Evolutionary conservation across 768 basidiomycete genomes (phyloP).

Genomic region (Naganishia kalamii): DNA sequence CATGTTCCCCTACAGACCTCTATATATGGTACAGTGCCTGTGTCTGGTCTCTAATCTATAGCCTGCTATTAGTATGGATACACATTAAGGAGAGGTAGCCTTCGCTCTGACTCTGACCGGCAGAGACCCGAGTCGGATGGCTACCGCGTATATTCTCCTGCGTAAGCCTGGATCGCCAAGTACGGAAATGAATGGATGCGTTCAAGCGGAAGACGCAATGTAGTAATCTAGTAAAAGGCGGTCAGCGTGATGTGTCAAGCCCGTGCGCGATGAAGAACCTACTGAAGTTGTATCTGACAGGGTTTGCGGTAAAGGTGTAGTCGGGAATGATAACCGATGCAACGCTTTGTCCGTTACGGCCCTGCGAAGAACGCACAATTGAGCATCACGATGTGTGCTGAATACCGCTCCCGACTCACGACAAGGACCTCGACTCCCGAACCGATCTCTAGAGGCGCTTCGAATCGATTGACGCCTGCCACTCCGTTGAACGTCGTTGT

Average conservation of each 20-base stretch:
- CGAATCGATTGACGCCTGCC: conserved; percentile 17
- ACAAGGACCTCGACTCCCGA: conserved; percentile 11
- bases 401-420: not conserved
- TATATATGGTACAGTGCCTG: not conserved
- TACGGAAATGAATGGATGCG: not conserved
- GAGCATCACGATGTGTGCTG: not conserved
- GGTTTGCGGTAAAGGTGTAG: conserved; percentile 7
- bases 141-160: no score
- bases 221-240: not conserved
- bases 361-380: not conserved
- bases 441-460: conserved; percentile 7
- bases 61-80: not conserved
- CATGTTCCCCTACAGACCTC: not conserved
- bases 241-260: not conserved
- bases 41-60: not conserved
- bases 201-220: not conserved
- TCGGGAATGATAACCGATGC: not conserved
- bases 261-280: not conserved
- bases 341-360: not conserved
- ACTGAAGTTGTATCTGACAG: conserved; percentile 11
- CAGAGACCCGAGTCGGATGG: not conserved
- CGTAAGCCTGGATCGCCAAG: no score
- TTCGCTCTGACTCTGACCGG: no score
- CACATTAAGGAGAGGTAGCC: no score
- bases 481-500: not conserved